Evolutionary conservation across 2,329 filamentous ascomycete species (phyloP), one percentile per base, ranked within the genome.

Genomic region (Phialophora macrospora): DNA sequence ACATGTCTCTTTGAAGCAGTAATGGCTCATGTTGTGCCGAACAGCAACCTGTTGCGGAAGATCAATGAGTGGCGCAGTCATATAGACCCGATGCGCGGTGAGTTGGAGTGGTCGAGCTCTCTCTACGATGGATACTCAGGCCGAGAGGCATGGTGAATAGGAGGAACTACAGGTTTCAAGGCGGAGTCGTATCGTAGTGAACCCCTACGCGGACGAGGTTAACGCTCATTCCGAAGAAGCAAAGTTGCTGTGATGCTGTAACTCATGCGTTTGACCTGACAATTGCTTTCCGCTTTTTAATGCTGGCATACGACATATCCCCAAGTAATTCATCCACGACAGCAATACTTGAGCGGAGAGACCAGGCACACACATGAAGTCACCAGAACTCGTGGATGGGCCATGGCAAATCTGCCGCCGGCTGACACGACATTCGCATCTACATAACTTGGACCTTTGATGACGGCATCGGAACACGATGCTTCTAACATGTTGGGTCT

Each of bases 1-100:
- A 62, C 52, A 62, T 62, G 60, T 17, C 14, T 2, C 22, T 62
- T 28, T 32, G 48, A 51, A 51, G 48, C 48, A 17, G 22, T 5
- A 22, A 26, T 26, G 20, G 48, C 26, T 51, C 3, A 7, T 8
- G 38, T 44, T 44, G 38, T 8, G 38, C 38, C 8, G 17, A 17
- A 11, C 9, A 5, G 2, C 14, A n/a, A 44, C 5, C 17, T 44
- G 2, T 5, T 17, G 14, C 38, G 14, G 5, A n/a, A n/a, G 1
- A 20, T 8, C 12, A 44, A n/a, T 26, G 48, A 51, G 8, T 26
- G 2, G 9, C 26, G 48, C 9, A 9, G n/a, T 24, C 14, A 17
- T 17, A 22, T 14, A 26, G 38, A 11, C 38, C 7, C 5, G 38
- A 44, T 44, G 17, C 2, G 38, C 17, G 5, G 8, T 44, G 32